A percentile compares a stretch with the other conserved stretches of the same genome.
These are phyloP conservation scores for Phytopythium cucurbitacearum DNA, from an alignment of 352 stramenopile genomes.

Conservation along the genomic window DNA sequence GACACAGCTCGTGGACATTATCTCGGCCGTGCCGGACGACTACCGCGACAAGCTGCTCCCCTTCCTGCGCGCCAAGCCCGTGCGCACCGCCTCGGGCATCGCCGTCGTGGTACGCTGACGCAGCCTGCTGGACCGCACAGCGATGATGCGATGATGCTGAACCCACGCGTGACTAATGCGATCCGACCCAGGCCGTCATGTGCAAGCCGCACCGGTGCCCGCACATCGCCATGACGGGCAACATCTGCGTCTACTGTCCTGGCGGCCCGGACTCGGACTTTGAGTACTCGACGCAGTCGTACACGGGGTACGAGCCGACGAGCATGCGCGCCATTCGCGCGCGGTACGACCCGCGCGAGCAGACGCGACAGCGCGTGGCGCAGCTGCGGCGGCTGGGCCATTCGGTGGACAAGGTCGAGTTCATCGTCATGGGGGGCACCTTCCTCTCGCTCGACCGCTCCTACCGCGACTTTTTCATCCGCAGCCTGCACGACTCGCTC, in stretches of 20 bases:
- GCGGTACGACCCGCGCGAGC: conserved; percentile 93
- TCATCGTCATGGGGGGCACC: conserved; percentile 98
- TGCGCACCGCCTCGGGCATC: conserved; percentile 93
- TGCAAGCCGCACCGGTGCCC: conserved; percentile 97
- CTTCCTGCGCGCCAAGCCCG: conserved; percentile 93
- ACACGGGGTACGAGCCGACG: conserved; percentile 97
- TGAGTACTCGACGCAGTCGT: conserved; percentile 96
- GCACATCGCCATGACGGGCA: conserved; percentile 96
- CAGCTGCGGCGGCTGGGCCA: conserved; percentile 89
- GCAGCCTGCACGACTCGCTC: conserved; percentile 95
- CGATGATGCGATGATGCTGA: neutral
- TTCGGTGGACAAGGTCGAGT: conserved; percentile 96
- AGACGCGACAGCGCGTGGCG: conserved; percentile 91
- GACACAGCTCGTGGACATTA: conserved; percentile 91
- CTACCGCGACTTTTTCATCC: conserved; percentile 97
- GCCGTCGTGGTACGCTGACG: conserved; percentile 81
- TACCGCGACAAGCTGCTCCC: conserved; percentile 91
- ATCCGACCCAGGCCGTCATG: conserved; percentile 86
- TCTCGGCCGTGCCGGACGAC: conserved; percentile 91
- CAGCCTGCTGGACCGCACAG: neutral
- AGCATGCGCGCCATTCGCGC: conserved; percentile 95
- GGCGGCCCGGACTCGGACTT: conserved; percentile 96
- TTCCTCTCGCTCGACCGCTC: conserved; percentile 93
- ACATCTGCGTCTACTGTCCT: conserved; percentile 97
- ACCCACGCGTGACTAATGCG: too few relatives aligned